These are phyloP conservation scores for Strigomonas galati DNA, from an alignment of 208 protist genomes.

Conservation along the genomic window DNA sequence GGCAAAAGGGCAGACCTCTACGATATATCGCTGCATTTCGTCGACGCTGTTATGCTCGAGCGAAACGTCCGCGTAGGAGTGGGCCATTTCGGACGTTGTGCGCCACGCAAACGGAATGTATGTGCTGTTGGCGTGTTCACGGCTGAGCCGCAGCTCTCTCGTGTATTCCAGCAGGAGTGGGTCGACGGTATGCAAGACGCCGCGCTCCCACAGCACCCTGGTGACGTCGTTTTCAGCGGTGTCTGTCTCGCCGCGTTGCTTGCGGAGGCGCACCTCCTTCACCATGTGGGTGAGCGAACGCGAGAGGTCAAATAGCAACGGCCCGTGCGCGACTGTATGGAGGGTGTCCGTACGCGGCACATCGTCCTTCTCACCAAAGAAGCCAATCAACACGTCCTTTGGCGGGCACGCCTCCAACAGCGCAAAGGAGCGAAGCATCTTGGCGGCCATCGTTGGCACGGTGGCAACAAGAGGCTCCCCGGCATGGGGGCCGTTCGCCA, in stretches of 20 bases:
- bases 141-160: conserved; percentile 1
- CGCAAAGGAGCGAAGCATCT: conserved; percentile 54
- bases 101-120: conserved; percentile 41
- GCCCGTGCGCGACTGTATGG: background rate
- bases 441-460: conserved; percentile 39
- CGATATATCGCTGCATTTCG: background rate
- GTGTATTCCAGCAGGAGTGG: conserved; percentile 18
- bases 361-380: conserved; percentile 23
- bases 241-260: background rate
- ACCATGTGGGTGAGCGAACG: conserved; percentile 59
- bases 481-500: conserved; percentile 11
- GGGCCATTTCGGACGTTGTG: conserved; percentile 20
- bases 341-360: background rate
- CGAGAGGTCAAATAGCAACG: conserved; percentile 65
- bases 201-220: conserved; percentile 24
- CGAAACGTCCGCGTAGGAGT: conserved; percentile 30
- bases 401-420: conserved; percentile 54
- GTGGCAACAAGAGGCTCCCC: conserved; percentile 13
- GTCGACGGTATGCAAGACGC: conserved; percentile 21
- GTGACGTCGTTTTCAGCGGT: background rate
- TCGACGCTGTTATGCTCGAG: conserved; percentile 14
- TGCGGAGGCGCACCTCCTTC: background rate
- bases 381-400: conserved; percentile 17
- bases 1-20: background rate
- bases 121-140: background rate